Conservation (phyloP, 1,139 yeast genomes). For the Yamadazyma triangularis region DNA sequence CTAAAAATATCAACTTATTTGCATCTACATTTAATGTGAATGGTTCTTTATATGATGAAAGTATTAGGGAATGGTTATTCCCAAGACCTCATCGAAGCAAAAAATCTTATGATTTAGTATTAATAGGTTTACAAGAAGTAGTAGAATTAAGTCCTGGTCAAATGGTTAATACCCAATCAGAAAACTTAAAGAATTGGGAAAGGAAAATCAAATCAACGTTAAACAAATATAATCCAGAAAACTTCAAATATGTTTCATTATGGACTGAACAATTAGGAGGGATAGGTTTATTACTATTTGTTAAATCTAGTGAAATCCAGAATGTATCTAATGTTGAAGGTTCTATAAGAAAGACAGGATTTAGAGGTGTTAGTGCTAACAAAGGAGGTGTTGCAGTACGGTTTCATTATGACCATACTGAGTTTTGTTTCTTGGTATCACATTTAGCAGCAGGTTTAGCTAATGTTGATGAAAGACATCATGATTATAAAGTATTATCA, state of each 20-base stretch:
- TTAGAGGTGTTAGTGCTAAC: slow-evolving; percentile 93
- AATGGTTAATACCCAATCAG: slow-evolving; percentile 76
- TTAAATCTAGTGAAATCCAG: slow-evolving; percentile 45
- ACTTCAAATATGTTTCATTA: slow-evolving; percentile 57
- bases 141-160: slow-evolving; percentile 90
- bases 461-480: slow-evolving; percentile 75
- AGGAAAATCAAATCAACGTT: slow-evolving; percentile 55
- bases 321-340: slow-evolving; percentile 68
- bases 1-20: slow-evolving; percentile 49
- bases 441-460: slow-evolving; percentile 89
- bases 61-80: slow-evolving; percentile 54
- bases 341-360: slow-evolving; percentile 82
- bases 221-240: slow-evolving; percentile 30
- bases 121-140: slow-evolving; percentile 87
- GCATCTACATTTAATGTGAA: slow-evolving; percentile 72
- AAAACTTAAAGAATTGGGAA: slow-evolving; percentile 77
- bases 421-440: slow-evolving; percentile 76
- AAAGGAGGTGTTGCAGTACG: slow-evolving; percentile 92
- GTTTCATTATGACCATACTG: slow-evolving; percentile 67
- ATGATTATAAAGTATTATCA: slow-evolving; percentile 68
- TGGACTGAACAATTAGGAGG: slow-evolving; percentile 95
- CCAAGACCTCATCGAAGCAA: slow-evolving; percentile 26
- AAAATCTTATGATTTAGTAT: slow-evolving; percentile 58
- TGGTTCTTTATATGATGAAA: slow-evolving; percentile 52
- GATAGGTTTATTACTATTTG: slow-evolving; percentile 71